Evolutionary conservation across 129 eudicot genomes (phyloP), one percentile per base, ranked within the genome.

Genomic region (Helianthus tuberosus): DNA sequence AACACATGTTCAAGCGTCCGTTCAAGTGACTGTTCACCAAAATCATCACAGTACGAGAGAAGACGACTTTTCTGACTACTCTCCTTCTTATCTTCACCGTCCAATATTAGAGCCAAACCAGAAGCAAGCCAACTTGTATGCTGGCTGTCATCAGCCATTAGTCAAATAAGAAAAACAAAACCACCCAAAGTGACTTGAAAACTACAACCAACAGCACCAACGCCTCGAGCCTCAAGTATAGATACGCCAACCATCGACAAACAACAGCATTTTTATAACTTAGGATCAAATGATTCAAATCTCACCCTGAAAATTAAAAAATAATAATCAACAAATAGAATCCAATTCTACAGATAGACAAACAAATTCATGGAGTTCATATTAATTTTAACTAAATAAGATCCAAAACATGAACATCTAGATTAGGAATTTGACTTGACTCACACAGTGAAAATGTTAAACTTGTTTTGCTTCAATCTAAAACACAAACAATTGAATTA

Each of bases 21-120:
- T 81, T 95, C 99, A 60, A 95, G 84, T 8, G 99, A 91, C 71
- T 91, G 96, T 73, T 95, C 97, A 59, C 97, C 99, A 76, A 95
- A 89, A 76, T 85, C 95, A 87, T 95, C 93, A 82, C 91, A 88
- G 64, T 84, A 89, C 8, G 99, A 91, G 66, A 95, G 71, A 12
- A 87, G 82, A n/a, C 81, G 94, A 41, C 51, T 81, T 51, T 88
- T 95, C 81, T 86, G 88, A 36, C 88, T 72, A 82, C 78, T 84
- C 73, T 81, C 93, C 46, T 62, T 90, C 82, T 69, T 82, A 69
- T 82, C 94, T 36, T 87, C 86, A 39, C 83, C 86, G 62, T 89
- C 86, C 79, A 95, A 75, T 17, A 91, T 82, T 55, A 87, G 70
- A 65, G 96, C 99, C 84, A 95, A 77, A 5, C 99, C 99, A 32